phyloP scores from a whole-genome alignment of 163 green algal genomes.

The Prototheca cutis region DNA sequence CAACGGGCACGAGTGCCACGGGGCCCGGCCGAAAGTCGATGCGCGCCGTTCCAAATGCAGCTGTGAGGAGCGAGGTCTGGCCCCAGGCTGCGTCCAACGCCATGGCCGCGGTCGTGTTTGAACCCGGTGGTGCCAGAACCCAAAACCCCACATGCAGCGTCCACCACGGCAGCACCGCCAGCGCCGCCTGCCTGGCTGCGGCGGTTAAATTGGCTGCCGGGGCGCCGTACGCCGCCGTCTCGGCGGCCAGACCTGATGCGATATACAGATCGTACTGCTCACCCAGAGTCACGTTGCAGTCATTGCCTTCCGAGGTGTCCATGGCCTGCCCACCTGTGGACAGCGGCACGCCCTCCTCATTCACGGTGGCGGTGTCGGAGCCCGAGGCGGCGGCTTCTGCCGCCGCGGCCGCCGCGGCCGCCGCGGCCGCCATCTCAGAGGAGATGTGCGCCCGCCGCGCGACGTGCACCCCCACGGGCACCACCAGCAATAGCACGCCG shows the following conservation, averaged over 20 bases:
- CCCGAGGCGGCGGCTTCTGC: neutral
- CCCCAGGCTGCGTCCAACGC: too few species aligned
- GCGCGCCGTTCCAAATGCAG: slow-evolving; percentile 5
- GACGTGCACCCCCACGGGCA: neutral
- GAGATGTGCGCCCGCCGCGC: neutral
- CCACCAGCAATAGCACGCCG: neutral
- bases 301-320: neutral
- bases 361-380: neutral
- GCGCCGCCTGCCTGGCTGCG: neutral
- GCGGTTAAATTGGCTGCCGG: neutral
- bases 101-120: neutral
- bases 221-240: slow-evolving; percentile 6
- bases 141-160: slow-evolving; percentile 13
- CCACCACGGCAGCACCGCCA: slow-evolving; percentile 10
- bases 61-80: slow-evolving; percentile 8
- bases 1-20: slow-evolving; percentile 1
- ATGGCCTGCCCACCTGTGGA: neutral
- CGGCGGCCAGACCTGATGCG: slow-evolving; percentile 2
- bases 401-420: too few species aligned
- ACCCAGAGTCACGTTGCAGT: slow-evolving; percentile 2
- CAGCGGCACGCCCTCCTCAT: slow-evolving; percentile 16
- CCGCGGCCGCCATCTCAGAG: too few species aligned
- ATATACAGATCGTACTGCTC: neutral
- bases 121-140: neutral
- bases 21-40: slow-evolving; percentile 5